Percentiles rank a stretch among this genome's conserved stretches.
These are phyloP conservation scores for Hyphopichia khmerensis DNA, from an alignment of 1,139 yeast genomes.

Conservation along the genomic window DNA sequence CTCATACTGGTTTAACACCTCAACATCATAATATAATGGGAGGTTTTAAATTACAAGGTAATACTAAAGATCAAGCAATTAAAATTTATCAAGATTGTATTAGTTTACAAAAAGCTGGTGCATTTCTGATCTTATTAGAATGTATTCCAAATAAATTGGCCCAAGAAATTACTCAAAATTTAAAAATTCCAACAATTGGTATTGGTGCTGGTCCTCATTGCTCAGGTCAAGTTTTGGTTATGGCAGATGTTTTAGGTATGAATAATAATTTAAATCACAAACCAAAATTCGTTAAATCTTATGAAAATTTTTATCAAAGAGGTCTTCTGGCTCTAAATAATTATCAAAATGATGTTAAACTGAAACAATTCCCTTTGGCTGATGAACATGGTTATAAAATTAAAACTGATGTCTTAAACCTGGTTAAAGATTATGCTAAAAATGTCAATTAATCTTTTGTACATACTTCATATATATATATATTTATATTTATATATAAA, in stretches of 20 bases:
- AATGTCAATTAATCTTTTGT: too few species aligned
- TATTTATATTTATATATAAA: too few species aligned
- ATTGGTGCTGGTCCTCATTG: constrained; percentile 90
- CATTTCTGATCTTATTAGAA: constrained; percentile 72
- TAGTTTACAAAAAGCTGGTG: constrained; percentile 74
- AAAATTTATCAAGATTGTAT: constrained; percentile 67
- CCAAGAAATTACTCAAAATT: constrained; percentile 53
- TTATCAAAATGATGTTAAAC: constrained; percentile 61
- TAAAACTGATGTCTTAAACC: constrained; percentile 60
- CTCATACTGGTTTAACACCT: constrained; percentile 91
- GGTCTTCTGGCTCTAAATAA: constrained; percentile 53
- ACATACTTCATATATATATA: too few species aligned
- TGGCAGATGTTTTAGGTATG: constrained; percentile 82
- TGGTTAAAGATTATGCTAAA: constrained; percentile 29
- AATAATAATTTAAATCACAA: constrained; percentile 42
- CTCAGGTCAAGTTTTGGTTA: constrained; percentile 88
- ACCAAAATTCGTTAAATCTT: constrained; percentile 80
- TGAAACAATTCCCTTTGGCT: constrained; percentile 56
- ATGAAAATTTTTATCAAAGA: constrained; percentile 49
- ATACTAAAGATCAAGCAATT: constrained; percentile 52
- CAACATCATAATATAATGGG: constrained; percentile 78
- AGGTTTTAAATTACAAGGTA: constrained; percentile 88
- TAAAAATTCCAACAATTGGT: constrained; percentile 83
- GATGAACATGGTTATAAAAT: constrained; percentile 70
- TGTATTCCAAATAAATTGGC: constrained; percentile 85